These are phyloP conservation scores for Vanrija sp. DNA, from an alignment of 1,284 basidiomycete genomes.

Conservation along the genomic window DNA sequence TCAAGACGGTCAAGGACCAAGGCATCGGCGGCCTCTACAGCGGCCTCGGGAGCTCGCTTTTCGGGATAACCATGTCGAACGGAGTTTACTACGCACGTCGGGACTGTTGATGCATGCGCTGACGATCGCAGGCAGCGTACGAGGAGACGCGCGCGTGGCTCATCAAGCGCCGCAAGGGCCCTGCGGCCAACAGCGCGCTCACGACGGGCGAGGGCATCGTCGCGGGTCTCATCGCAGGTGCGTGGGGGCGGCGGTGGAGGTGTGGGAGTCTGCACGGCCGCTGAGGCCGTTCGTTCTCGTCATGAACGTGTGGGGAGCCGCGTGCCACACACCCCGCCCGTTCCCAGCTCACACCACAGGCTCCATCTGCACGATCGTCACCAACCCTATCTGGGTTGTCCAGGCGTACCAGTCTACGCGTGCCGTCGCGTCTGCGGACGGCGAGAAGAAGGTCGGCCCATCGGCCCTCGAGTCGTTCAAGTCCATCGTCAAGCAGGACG, in stretches of 20 bases:
- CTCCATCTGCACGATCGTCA: conserved; percentile 81
- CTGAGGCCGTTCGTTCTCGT: too few relatives aligned
- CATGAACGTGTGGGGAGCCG: too few relatives aligned
- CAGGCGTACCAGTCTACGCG: conserved; percentile 85
- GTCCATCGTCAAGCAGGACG: conserved; percentile 72
- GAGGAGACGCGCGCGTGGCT: conserved; percentile 51
- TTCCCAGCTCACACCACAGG: conserved; percentile 52
- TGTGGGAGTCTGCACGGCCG: too few relatives aligned
- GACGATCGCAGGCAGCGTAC: conserved; percentile 50
- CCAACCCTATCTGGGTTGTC: conserved; percentile 95
- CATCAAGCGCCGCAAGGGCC: conserved; percentile 48
- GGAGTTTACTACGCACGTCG: conserved; percentile 54
- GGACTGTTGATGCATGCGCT: neutral
- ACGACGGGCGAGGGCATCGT: conserved; percentile 84
- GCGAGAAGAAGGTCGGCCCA: conserved; percentile 52
- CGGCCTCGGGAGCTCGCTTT: conserved; percentile 77
- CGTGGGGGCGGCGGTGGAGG: conserved; percentile 4
- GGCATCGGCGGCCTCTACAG: conserved; percentile 82
- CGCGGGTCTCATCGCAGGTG: conserved; percentile 81
- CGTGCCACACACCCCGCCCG: too few relatives aligned
- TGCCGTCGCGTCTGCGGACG: conserved; percentile 20
- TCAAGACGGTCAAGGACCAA: conserved; percentile 77
- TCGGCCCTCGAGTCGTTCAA: conserved; percentile 66
- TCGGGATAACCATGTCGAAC: conserved; percentile 92
- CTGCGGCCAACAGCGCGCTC: conserved; percentile 58